Base-by-base conservation (phyloP, 1,284 basidiomycete genomes). In the Trametes versicolor region DNA sequence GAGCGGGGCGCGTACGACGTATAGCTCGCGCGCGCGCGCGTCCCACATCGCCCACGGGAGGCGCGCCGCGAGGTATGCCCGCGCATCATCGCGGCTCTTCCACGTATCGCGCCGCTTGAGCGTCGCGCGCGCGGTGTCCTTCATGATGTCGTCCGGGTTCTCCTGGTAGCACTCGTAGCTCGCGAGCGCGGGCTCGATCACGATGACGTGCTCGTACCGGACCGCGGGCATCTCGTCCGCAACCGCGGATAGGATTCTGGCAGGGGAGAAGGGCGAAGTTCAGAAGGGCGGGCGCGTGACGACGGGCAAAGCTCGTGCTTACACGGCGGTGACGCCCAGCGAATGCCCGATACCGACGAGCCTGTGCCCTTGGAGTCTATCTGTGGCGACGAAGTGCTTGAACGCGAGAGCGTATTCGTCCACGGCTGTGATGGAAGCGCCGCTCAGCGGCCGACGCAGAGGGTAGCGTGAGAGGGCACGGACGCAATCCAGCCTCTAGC, bases 271-370 rank as follows among this genome's bases (percentile, higher is more conserved):
- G 82, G 57, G 21, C 70, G 58, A 15, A 15, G 15, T 4, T 15
- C 23, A 7, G 82, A 80, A 53, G 75, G 1, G 79, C 69, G 43
- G 81, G 50, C 83, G 58, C 9, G 17, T 17, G 61, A 48, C 15
- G 57, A 60, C 52, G 48, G 25, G 48, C 12, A 8, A 34, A 2
- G 53, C 25, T 51, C 15, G 39, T 9, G 15, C 63, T 37, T 25
- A 60, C 58, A 57, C 25, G 7, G 55, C 29, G 8, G 49, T 53
- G 9, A 37, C 51, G 12, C 62, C 62, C 2, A 54, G 43, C 4
- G 62, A 63, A 29, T 63, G 62, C 9, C 49, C 62, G 4, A 63
- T 48, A 1, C 49, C 53, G 36, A 63, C 56, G 12, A 63, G 43
- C 34, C 32, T 45, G 51, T 63, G 62, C 3, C 43, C 50, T 1